phyloP scores from a whole-genome alignment of 768 basidiomycete species.

The Calvatia gigantea region DNA sequence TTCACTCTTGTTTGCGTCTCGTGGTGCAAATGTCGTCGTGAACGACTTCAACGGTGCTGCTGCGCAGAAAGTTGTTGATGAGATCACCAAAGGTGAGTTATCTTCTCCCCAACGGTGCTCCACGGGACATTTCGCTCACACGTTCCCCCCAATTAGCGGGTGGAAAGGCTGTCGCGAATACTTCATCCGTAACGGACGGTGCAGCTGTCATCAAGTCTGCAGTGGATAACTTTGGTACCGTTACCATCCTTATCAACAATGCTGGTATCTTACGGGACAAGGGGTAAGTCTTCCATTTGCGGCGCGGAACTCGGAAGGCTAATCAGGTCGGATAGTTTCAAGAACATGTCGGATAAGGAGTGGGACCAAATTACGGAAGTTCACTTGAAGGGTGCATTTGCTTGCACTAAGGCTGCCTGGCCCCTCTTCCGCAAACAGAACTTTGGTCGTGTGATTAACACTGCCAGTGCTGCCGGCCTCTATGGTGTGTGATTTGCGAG shows the following conservation, averaged over 20 bases:
- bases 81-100: slow-evolving; percentile 72
- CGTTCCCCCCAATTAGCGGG: no score
- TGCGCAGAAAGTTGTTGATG: slow-evolving; percentile 89
- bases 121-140: no score
- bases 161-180: slow-evolving; percentile 85
- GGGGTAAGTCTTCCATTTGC: slow-evolving; percentile 41
- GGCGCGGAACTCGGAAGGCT: neutral
- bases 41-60: slow-evolving; percentile 90
- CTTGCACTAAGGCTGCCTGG: slow-evolving; percentile 95
- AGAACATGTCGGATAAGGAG: slow-evolving; percentile 95
- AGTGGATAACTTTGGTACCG: slow-evolving; percentile 75
- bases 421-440: slow-evolving; percentile 92
- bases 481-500: slow-evolving; percentile 55
- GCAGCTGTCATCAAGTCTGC: slow-evolving; percentile 83
- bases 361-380: slow-evolving; percentile 88
- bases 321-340: slow-evolving; percentile 56
- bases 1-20: slow-evolving; percentile 85
- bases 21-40: slow-evolving; percentile 92
- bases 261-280: slow-evolving; percentile 87
- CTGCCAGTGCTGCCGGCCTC: slow-evolving; percentile 90
- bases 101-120: no score
- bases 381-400: slow-evolving; percentile 90
- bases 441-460: slow-evolving; percentile 93
- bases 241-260: slow-evolving; percentile 94
- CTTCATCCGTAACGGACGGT: slow-evolving; percentile 85